A percentile compares a stretch with the other conserved stretches of the same genome.
Conservation (phyloP, 139 green algal genomes). For the Coelastrella sp. region DNA sequence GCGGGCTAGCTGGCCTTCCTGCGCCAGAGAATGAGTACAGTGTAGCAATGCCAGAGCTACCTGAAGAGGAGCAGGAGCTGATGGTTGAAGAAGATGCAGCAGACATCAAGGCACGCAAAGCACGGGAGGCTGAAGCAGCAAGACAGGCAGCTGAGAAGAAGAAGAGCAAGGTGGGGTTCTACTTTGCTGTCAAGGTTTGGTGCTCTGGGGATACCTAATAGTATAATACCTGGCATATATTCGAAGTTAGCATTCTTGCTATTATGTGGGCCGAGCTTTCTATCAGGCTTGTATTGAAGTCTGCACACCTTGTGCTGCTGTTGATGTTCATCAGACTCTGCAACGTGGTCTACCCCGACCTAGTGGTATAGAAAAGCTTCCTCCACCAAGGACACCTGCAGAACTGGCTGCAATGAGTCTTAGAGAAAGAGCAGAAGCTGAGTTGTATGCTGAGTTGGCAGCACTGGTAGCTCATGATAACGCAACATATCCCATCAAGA, state of each 20-base stretch:
- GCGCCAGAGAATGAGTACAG: conserved; percentile 93
- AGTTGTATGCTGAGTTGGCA: conserved; percentile 77
- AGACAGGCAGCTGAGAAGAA: conserved; percentile 62
- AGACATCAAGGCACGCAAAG: conserved; percentile 68
- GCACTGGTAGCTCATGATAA: conserved; percentile 79
- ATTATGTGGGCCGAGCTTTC: neutral
- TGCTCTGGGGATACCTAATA: too few relatives aligned
- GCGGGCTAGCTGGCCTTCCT: conserved; percentile 82
- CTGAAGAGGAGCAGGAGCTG: conserved; percentile 55
- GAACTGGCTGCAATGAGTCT: conserved; percentile 34
- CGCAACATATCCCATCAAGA: conserved; percentile 71
- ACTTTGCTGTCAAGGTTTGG: too few relatives aligned
- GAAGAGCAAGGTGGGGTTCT: conserved; percentile 50
- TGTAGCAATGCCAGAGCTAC: conserved; percentile 78
- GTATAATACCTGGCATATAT: too few relatives aligned
- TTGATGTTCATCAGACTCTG: conserved; percentile 63
- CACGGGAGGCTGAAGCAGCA: conserved; percentile 66
- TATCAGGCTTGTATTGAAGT: neutral
- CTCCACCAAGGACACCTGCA: conserved; percentile 41
- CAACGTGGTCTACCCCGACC: conserved; percentile 85
- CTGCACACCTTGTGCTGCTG: neutral
- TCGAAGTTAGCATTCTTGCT: too few relatives aligned
- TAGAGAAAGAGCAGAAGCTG: conserved; percentile 76
- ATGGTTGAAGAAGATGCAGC: conserved; percentile 86
- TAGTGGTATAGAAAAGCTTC: conserved; percentile 56